Conservation (phyloP, 257 asterid species). For the Salvia rosmarinus region DNA sequence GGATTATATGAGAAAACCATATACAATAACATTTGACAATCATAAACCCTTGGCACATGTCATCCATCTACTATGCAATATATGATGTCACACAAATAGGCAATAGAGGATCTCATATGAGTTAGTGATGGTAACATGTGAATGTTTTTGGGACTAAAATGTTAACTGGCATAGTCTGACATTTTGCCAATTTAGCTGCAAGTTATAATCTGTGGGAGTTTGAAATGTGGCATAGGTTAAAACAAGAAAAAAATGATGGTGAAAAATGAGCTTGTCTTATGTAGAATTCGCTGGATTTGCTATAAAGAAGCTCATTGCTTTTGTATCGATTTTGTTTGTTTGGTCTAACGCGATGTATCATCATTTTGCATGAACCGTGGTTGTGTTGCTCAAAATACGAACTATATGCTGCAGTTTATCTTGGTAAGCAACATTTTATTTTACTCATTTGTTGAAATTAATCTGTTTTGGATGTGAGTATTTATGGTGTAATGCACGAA, state of each 20-base stretch:
- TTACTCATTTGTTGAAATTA: no score
- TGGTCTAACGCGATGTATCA: conserved; percentile 32
- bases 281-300: neutral
- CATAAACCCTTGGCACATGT: no score
- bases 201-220: neutral
- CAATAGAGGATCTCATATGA: no score
- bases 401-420: conserved; percentile 65
- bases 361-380: conserved; percentile 46
- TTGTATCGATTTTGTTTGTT: conserved; percentile 6
- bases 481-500: conserved; percentile 21
- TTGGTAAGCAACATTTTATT: conserved; percentile 56
- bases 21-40: no score
- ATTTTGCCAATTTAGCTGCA: neutral
- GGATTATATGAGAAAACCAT: no score
- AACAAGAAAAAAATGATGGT: neutral
- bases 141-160: neutral
- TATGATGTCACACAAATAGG: no score
- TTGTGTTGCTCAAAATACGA: conserved; percentile 33
- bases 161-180: neutral
- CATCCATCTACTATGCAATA: no score
- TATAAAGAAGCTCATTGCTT: neutral
- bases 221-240: neutral
- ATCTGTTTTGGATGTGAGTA: neutral
- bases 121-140: neutral
- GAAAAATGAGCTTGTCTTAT: neutral